Percentiles rank a stretch among this genome's conserved stretches.
Conservation (phyloP, 2,329 filamentous ascomycete genomes). For the Curvularia spicifera region DNA sequence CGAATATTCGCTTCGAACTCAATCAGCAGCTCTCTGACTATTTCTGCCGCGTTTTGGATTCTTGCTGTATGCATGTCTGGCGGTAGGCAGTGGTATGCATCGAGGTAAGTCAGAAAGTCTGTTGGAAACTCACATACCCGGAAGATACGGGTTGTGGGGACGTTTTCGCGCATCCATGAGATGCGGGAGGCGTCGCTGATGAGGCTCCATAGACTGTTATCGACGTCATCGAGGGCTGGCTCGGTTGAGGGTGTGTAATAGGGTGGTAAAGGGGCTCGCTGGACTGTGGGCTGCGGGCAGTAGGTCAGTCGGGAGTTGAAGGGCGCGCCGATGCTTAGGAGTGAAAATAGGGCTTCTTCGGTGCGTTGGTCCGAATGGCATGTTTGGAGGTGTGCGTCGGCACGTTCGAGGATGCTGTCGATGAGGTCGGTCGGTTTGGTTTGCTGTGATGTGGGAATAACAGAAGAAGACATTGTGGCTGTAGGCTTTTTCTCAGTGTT, state of each 20-base stretch:
- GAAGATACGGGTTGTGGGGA: neutral
- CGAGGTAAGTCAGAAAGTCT: neutral
- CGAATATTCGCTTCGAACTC: neutral
- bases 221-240: neutral
- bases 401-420: neutral
- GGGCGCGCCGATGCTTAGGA: neutral
- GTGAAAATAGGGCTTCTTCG: neutral
- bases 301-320: neutral
- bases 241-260: too few species aligned
- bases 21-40: neutral
- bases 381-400: neutral
- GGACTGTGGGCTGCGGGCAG: neutral
- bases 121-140: neutral
- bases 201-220: neutral
- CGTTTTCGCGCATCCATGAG: neutral
- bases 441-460: neutral
- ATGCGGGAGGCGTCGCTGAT: neutral
- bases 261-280: too few species aligned
- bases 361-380: neutral
- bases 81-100: neutral
- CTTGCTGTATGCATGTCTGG: neutral
- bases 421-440: neutral
- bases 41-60: neutral
- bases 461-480: neutral
- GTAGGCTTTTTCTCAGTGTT: too few species aligned